Evolutionary conservation across 108 stramenopile species (phyloP).

Genomic region (Discostella stelligeroides): DNA sequence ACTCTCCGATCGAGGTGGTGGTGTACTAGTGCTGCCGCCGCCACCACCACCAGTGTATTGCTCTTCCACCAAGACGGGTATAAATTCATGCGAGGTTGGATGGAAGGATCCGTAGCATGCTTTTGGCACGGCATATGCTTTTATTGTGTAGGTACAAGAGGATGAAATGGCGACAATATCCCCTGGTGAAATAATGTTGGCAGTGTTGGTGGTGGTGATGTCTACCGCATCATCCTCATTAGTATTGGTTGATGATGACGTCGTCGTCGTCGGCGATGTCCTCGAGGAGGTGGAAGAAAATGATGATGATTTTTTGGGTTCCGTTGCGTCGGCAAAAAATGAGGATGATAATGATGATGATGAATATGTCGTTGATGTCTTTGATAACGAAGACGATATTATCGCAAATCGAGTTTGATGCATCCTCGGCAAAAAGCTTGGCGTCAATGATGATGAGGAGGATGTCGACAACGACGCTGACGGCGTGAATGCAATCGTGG

Average conservation of each 20-base stretch:
- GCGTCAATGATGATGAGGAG: background rate
- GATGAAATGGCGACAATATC: conserved; percentile 13
- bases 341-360: background rate
- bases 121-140: conserved; percentile 30
- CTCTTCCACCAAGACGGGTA: too few species aligned
- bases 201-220: conserved; percentile 12
- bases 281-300: background rate
- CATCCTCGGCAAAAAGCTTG: background rate
- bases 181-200: conserved; percentile 2
- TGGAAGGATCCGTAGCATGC: conserved; percentile 31
- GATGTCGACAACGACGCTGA: background rate
- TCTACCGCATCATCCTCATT: conserved; percentile 7
- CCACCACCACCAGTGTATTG: too few species aligned
- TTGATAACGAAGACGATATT: background rate
- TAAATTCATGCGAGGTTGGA: conserved; percentile 16
- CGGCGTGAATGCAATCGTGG: conserved; percentile 2
- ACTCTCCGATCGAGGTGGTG: conserved; percentile 6
- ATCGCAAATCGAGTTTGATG: background rate
- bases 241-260: too few species aligned
- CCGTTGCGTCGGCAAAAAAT: conserved; percentile 38
- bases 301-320: background rate
- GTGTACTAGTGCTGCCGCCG: background rate
- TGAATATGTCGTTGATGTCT: too few species aligned
- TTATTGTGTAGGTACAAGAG: background rate
- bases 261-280: background rate